Evolutionary conservation across 164 flowering plant species (phyloP).

Genomic region (Liquidambar formosana): DNA sequence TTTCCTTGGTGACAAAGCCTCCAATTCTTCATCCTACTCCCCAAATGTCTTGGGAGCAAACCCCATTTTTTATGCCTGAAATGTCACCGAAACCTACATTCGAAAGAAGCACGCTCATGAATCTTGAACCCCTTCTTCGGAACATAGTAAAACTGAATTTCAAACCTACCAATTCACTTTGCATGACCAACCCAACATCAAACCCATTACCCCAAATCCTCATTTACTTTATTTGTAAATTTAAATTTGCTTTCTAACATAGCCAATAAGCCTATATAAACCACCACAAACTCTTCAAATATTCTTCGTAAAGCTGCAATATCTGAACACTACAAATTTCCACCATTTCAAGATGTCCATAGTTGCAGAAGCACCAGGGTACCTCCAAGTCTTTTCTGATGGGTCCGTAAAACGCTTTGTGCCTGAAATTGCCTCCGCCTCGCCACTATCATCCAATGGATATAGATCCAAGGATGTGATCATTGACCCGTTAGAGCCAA

Average conservation of each 20-base stretch:
- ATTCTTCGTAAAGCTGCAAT: no score
- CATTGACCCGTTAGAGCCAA: constrained; percentile 48
- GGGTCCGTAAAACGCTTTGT: constrained; percentile 61
- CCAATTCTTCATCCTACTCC: no score
- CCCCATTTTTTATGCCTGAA: no score
- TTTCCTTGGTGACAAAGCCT: no score
- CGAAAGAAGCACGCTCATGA: no score
- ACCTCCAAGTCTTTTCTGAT: constrained; percentile 66
- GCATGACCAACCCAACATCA: constrained; percentile 8
- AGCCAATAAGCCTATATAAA: not conserved
- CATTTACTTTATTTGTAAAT: not conserved
- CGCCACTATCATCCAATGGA: constrained; percentile 30
- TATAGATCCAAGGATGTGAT: constrained; percentile 65
- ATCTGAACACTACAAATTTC: not conserved
- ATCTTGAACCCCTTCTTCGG: no score
- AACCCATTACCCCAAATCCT: not conserved
- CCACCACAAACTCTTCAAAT: not conserved
- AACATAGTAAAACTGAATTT: no score
- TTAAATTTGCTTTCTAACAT: not conserved
- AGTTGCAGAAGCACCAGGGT: constrained; percentile 57
- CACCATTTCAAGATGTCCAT: constrained; percentile 44
- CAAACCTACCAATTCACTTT: constrained; percentile 4
- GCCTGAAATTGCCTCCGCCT: constrained; percentile 43
- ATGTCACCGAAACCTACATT: no score
- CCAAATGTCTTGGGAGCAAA: no score